Evolutionary conservation across 768 basidiomycete genomes (phyloP).

Genomic region (Polyporus arcularius): DNA sequence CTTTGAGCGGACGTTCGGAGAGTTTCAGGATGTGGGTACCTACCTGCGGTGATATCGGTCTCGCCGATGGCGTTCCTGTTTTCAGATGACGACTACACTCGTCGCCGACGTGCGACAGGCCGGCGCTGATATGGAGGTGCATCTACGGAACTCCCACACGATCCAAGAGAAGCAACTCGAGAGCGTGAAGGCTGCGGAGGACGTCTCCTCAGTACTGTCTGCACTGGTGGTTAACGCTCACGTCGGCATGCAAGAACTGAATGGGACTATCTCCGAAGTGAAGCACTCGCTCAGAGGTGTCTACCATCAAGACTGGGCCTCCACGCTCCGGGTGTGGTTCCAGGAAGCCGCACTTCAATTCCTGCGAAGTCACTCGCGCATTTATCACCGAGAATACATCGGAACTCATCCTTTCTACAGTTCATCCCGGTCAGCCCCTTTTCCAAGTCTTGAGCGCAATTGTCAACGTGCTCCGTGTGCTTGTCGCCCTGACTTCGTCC

Average conservation of each 20-base stretch:
- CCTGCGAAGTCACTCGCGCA: constrained; percentile 3
- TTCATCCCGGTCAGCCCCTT: constrained; percentile 33
- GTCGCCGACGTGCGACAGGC: constrained; percentile 17
- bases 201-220: constrained; percentile 38
- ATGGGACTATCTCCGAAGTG: constrained; percentile 41
- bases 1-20: neutral
- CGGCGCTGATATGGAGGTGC: constrained; percentile 33
- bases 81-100: constrained; percentile 4
- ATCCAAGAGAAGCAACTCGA: constrained; percentile 40
- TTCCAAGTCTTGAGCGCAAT: constrained; percentile 29
- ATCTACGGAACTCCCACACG: constrained; percentile 32
- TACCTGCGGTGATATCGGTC: neutral
- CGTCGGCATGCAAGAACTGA: constrained; percentile 48
- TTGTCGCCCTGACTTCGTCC: constrained; percentile 37
- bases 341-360: constrained; percentile 12
- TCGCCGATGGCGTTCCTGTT: neutral
- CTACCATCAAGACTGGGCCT: neutral
- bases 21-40: constrained; percentile 2
- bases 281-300: constrained; percentile 29
- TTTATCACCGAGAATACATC: neutral
- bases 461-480: constrained; percentile 10
- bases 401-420: constrained; percentile 18
- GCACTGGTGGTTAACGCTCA: constrained; percentile 42
- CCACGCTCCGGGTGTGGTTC: constrained; percentile 11
- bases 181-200: constrained; percentile 35